Evolutionary conservation across 805 yeast species (phyloP).

Genomic region (Saccharomycopsis capsularis): DNA sequence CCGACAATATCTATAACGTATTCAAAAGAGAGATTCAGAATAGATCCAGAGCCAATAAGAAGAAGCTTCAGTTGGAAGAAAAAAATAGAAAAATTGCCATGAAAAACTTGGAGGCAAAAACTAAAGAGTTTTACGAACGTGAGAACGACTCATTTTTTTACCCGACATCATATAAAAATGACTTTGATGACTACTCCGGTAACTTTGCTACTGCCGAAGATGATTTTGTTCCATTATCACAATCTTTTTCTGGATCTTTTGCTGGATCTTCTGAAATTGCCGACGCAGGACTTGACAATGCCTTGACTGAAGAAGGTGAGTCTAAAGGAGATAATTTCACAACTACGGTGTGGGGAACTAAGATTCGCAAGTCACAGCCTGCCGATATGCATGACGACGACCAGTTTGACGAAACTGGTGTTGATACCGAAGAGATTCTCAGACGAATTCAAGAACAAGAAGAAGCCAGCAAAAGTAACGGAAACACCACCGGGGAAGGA

Average conservation of each 20-base stretch:
- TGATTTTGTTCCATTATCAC: background rate
- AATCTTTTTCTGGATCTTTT: no score
- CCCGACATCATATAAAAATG: background rate
- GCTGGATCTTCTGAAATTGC: background rate
- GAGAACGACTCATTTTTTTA: constrained; percentile 40
- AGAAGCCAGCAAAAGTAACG: constrained; percentile 2
- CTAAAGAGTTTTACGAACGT: constrained; percentile 49
- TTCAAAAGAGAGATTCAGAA: constrained; percentile 52
- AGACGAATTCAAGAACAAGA: constrained; percentile 3
- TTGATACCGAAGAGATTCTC: constrained; percentile 11
- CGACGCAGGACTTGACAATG: background rate
- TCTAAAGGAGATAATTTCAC: constrained; percentile 1
- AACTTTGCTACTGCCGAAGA: background rate
- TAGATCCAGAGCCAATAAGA: constrained; percentile 44
- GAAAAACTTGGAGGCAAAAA: constrained; percentile 48
- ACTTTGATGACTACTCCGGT: background rate
- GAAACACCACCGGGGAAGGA: background rate
- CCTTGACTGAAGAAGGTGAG: background rate
- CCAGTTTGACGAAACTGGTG: constrained; percentile 10
- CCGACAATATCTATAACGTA: constrained; percentile 36
- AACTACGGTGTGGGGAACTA: constrained; percentile 22
- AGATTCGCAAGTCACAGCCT: constrained; percentile 6
- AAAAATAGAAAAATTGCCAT: constrained; percentile 50
- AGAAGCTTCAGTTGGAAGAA: constrained; percentile 54
- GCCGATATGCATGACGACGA: constrained; percentile 5